Evolutionary conservation across 495 filamentous ascomycete genomes (phyloP), one percentile per base, ranked within the genome.

Genomic region (Neurospora tetraspora): DNA sequence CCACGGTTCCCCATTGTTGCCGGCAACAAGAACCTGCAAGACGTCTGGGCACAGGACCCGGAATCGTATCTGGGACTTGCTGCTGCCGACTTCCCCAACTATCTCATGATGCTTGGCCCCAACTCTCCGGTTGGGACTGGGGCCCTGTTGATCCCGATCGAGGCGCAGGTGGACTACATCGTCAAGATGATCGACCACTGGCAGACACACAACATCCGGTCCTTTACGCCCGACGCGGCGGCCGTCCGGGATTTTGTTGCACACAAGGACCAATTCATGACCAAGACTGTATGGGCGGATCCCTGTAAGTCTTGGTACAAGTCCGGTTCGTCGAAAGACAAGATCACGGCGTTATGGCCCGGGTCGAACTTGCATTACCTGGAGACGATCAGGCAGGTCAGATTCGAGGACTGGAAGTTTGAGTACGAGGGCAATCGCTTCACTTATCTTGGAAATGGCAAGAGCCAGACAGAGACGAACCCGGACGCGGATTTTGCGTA

Each of bases 31-130:
- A 81, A 88, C 37, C 73, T 82, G 2, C 74, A 74, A 39, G 84
- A 84, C 37, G 85, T 84, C 80, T 81, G 77, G 86, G 83, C 40
- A 82, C 82, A 74, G 81, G 86, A n/a, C 80, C 85, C 77, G 79
- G 83, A 74, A 38, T 77, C 77, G n/a, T 90, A 91, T 74, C 80
- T 90, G 7, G 85, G 85, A 14, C 74, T 89, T 11, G 84, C 84
- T 0, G 83, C 84, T 0, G 86, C 88, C 0, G 80, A 80, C 1
- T 89, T 89, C 72, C 89, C 89, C 20, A 91, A 90, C 73, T 84
- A 88, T 27, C 79, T 88, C 69, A 88, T 77, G n/a, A 74, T 78
- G 53, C 71, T 78, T 53, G 80, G 78, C 12, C 81, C 80, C 31
- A 80, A 77, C 69, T 73, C 42, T 11, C 76, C 80, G 0, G 71